Conservation (phyloP, 805 yeast species). For the Brettanomyces custersianus region DNA sequence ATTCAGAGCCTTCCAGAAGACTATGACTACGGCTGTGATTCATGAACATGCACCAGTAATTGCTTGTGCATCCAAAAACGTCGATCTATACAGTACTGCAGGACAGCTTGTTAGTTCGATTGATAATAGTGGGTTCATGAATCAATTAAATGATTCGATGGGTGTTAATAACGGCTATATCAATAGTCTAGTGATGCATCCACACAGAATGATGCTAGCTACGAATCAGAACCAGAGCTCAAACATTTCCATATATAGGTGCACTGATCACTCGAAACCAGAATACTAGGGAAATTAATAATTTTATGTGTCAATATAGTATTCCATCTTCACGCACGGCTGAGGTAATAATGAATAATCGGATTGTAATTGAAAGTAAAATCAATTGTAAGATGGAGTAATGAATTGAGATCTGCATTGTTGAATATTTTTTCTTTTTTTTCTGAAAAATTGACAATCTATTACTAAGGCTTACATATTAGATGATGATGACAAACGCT, state of each 20-base stretch:
- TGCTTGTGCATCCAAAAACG: slow-evolving; percentile 75
- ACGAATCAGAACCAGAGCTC: slow-evolving; percentile 75
- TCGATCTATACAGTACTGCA: slow-evolving; percentile 77
- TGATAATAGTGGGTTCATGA: slow-evolving; percentile 27
- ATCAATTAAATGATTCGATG: slow-evolving; percentile 34
- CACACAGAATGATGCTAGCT: slow-evolving; percentile 91
- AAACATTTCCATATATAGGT: slow-evolving; percentile 53
- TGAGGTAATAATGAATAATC: no score
- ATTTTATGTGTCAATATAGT: no score
- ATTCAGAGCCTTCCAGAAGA: slow-evolving; percentile 43
- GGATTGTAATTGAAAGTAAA: no score
- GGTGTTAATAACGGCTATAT: slow-evolving; percentile 46
- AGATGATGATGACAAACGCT: no score
- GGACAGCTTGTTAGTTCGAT: slow-evolving; percentile 67
- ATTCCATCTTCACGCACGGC: no score
- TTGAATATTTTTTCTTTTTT: no score
- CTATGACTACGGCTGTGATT: slow-evolving; percentile 62
- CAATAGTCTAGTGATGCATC: slow-evolving; percentile 71
- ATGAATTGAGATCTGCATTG: no score
- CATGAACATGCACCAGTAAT: slow-evolving; percentile 97
- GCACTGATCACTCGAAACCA: slow-evolving; percentile 26
- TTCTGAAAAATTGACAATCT: no score
- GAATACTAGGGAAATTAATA: slow-evolving; percentile 6
- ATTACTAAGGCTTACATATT: no score
- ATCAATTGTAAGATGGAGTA: no score